Conservation (phyloP, 768 basidiomycete genomes). For the Megacollybia marginata region DNA sequence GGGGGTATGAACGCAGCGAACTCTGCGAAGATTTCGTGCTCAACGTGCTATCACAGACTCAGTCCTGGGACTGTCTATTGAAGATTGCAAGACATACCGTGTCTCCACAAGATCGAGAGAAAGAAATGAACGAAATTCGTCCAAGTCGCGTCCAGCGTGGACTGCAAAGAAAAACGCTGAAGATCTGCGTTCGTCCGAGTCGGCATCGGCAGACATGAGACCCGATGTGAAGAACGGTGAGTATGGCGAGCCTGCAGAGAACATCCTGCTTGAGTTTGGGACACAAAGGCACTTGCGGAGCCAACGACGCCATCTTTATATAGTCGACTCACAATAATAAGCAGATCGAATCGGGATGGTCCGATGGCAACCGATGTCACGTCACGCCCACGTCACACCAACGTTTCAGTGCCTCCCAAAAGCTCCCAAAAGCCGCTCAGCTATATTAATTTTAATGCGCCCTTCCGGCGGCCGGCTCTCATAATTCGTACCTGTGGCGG, state of each 20-base stretch:
- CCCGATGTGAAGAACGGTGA: conserved; percentile 63
- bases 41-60: conserved; percentile 11
- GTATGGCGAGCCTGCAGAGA: conserved; percentile 33
- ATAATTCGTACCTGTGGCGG: too few species aligned
- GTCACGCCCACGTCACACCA: too few species aligned
- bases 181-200: conserved; percentile 17
- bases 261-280: background rate
- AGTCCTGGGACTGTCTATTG: background rate
- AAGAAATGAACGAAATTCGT: conserved; percentile 51
- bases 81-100: conserved; percentile 12
- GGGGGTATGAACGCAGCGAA: conserved; percentile 42
- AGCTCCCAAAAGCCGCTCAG: too few species aligned
- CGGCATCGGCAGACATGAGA: conserved; percentile 24
- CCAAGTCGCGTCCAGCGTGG: conserved; percentile 26
- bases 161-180: conserved; percentile 38
- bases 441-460: too few species aligned
- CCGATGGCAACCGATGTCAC: too few species aligned
- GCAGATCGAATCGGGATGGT: too few species aligned
- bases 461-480: too few species aligned
- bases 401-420: too few species aligned
- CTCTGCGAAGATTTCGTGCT: conserved; percentile 25
- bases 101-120: conserved; percentile 62
- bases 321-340: too few species aligned
- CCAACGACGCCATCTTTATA: too few species aligned
- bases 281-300: too few species aligned